A percentile compares a stretch with the other conserved stretches of the same genome.
phyloP scores from a whole-genome alignment of 108 stramenopile species.

The Nitzschia palea region DNA sequence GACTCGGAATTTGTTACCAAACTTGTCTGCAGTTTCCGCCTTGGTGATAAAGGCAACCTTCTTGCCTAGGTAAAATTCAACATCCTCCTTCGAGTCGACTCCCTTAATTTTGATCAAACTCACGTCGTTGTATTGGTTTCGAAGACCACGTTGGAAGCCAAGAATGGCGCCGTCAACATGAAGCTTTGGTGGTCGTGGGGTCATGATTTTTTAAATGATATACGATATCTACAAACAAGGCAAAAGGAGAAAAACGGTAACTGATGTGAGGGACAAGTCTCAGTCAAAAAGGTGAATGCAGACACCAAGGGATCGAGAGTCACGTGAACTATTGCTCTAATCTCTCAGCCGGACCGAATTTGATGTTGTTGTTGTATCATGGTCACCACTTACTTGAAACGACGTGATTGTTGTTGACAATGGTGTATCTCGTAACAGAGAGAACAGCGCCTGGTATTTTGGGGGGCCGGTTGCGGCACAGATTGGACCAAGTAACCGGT shows the following conservation, averaged over 20 bases:
- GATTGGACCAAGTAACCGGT: neutral
- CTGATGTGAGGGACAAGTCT: too few species aligned
- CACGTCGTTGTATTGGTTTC: slow-evolving; percentile 96
- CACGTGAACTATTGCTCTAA: too few species aligned
- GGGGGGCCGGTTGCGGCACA: too few species aligned
- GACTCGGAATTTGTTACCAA: slow-evolving; percentile 94
- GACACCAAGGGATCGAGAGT: too few species aligned
- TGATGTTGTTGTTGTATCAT: too few species aligned
- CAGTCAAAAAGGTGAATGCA: too few species aligned
- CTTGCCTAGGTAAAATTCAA: slow-evolving; percentile 98
- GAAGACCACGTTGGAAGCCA: slow-evolving; percentile 97
- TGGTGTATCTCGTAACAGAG: too few species aligned
- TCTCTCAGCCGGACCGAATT: too few species aligned
- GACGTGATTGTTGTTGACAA: neutral
- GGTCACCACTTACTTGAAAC: slow-evolving; percentile 2
- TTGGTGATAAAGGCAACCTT: slow-evolving; percentile 99
- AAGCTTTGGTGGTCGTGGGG: slow-evolving; percentile 77
- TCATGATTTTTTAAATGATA: slow-evolving; percentile 19
- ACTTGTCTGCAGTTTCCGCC: slow-evolving; percentile 63
- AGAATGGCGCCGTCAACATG: slow-evolving; percentile 98
- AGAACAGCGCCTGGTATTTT: too few species aligned
- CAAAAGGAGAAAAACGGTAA: too few species aligned
- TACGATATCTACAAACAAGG: too few species aligned
- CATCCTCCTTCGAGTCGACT: slow-evolving; percentile 89
- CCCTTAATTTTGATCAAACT: slow-evolving; percentile 98